A percentile compares a stretch with the other conserved stretches of the same genome.
phyloP scores from a whole-genome alignment of 345 rosid species.

The Lenwebbia sp. region DNA sequence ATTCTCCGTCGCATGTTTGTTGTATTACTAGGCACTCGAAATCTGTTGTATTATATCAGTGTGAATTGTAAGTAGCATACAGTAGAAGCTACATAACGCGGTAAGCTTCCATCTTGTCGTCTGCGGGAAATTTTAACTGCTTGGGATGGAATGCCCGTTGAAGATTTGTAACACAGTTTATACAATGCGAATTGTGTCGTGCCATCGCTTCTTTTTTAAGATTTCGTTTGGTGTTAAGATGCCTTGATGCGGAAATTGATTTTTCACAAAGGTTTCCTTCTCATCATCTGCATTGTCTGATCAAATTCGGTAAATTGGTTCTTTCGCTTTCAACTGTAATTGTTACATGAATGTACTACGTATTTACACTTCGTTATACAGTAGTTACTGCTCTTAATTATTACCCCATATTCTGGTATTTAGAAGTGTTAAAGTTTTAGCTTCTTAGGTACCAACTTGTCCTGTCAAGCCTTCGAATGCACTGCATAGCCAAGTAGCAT shows the following conservation, averaged over 20 bases:
- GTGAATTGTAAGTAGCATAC: background rate
- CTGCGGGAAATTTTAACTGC: background rate
- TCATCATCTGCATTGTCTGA: background rate
- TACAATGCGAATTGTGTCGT: background rate
- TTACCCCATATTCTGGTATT: no score
- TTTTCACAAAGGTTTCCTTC: background rate
- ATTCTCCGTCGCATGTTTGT: background rate
- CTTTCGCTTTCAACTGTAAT: background rate
- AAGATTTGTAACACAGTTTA: background rate
- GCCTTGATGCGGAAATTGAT: background rate
- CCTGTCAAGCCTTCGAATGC: background rate
- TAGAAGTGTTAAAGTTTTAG: background rate
- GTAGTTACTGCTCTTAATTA: background rate
- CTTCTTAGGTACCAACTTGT: background rate
- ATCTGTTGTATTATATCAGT: background rate
- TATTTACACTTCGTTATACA: background rate
- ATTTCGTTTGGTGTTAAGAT: background rate
- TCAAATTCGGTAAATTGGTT: background rate
- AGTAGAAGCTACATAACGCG: background rate
- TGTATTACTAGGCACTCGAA: background rate
- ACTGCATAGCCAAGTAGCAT: background rate
- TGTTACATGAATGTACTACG: background rate
- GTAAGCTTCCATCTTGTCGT: background rate
- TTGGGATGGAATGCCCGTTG: background rate
- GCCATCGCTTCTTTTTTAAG: background rate